Evolutionary conservation across 495 filamentous ascomycete species (phyloP).

Genomic region (Filosporella fistucella): DNA sequence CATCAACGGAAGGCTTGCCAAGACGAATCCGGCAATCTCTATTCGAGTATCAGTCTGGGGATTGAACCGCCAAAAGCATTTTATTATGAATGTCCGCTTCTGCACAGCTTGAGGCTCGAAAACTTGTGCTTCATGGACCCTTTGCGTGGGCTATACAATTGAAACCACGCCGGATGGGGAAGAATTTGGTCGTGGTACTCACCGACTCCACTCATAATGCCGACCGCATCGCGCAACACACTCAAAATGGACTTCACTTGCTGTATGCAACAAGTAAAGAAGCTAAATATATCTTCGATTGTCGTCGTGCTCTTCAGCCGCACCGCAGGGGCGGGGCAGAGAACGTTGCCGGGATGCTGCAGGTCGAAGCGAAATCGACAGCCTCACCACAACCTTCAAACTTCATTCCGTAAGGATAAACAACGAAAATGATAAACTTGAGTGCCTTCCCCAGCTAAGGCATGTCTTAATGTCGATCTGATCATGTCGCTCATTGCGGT

Average conservation of each 20-base stretch:
- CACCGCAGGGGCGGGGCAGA: not conserved
- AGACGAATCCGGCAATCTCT: slow-evolving; percentile 31
- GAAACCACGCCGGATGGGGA: too few relatives aligned
- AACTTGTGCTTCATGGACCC: too few relatives aligned
- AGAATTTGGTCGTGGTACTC: too few relatives aligned
- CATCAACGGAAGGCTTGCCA: slow-evolving; percentile 28
- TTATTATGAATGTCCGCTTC: too few relatives aligned
- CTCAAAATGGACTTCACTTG: too few relatives aligned
- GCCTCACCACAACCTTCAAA: not conserved
- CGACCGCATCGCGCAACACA: too few relatives aligned
- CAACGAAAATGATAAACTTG: not conserved
- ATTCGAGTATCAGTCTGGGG: too few relatives aligned
- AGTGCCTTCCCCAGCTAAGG: not conserved
- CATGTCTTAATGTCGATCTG: not conserved
- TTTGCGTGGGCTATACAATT: too few relatives aligned
- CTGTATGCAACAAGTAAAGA: too few relatives aligned
- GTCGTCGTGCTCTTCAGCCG: slow-evolving; percentile 1
- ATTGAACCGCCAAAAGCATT: too few relatives aligned
- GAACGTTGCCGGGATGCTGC: not conserved
- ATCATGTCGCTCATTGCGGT: slow-evolving; percentile 4
- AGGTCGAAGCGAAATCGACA: slow-evolving; percentile 1
- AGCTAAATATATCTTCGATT: too few relatives aligned
- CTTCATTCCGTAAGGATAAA: not conserved
- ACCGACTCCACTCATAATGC: slow-evolving; percentile 19
- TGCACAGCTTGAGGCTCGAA: too few relatives aligned